These are phyloP conservation scores for Elongisporangium anandrum DNA, from an alignment of 352 stramenopile genomes.

Conservation along the genomic window DNA sequence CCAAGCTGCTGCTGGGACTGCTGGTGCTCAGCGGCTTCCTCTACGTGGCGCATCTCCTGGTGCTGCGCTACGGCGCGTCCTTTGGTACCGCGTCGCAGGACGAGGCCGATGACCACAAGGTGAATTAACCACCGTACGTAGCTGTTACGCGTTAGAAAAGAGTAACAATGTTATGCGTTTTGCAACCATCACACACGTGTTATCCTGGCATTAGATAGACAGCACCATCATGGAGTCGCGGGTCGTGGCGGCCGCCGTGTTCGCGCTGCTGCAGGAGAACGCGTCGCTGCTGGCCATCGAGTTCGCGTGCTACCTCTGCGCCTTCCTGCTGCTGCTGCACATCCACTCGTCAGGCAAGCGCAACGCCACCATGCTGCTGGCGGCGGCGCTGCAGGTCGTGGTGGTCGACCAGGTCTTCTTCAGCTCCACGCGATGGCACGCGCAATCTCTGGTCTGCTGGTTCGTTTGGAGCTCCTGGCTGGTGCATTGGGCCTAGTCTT, in stretches of 20 bases:
- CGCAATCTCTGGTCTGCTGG: slow-evolving; percentile 42
- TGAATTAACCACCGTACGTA: background rate
- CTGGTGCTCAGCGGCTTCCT: slow-evolving; percentile 39
- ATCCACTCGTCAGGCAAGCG: slow-evolving; percentile 72
- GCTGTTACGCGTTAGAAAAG: background rate
- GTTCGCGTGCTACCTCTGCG: slow-evolving; percentile 42
- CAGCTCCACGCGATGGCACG: slow-evolving; percentile 57
- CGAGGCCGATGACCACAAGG: background rate
- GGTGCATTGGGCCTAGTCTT: background rate
- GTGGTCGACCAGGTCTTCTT: slow-evolving; percentile 70
- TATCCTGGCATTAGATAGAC: slow-evolving; percentile 11
- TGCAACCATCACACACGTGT: background rate
- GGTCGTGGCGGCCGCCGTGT: slow-evolving; percentile 60
- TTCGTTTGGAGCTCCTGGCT: background rate
- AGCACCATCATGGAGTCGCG: slow-evolving; percentile 26
- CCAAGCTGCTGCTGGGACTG: slow-evolving; percentile 33
- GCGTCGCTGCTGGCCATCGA: slow-evolving; percentile 67
- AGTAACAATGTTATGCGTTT: background rate
- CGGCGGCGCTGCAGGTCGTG: slow-evolving; percentile 42
- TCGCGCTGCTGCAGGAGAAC: slow-evolving; percentile 77
- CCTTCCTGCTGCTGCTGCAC: slow-evolving; percentile 72
- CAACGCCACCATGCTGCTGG: slow-evolving; percentile 56
- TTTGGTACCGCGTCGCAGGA: background rate
- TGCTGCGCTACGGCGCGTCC: background rate
- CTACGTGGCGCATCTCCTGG: slow-evolving; percentile 1